Base-by-base conservation (phyloP, 257 asterid genomes). In the Penstemon davidsonii region DNA sequence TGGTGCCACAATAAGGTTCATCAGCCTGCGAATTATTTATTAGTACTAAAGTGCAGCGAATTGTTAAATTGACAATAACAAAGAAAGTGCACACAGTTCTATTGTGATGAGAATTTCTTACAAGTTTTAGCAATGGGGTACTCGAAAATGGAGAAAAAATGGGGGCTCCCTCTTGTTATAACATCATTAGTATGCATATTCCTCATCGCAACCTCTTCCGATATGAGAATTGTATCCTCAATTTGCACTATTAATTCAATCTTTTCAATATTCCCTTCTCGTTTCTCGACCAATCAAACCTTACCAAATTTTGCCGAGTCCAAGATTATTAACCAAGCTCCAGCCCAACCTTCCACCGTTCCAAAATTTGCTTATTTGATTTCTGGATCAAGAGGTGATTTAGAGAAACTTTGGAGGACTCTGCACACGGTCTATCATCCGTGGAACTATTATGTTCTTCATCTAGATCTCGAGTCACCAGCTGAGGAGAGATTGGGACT, bases 331-430 rank as follows among this genome's bases (percentile, higher is more conserved):
- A 72, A 75, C 5, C 76, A 60, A 50, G 68, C 74, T 68, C 89
- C 92, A 18, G 76, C 84, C 0, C 88, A 84, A 47, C 82, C 89
- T 40, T 64, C 91, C 68, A 72, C 87, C 3, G 53, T 83, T 54
- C 98, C 98, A 0, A 89, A 88, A 58, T 92, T 92, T 69, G 98
- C 98, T 64, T 92, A 92, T 71, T 55, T 89, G 74, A 72, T 92
- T 69, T 84, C 98, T 15, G 98, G 96, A 47, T 92, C 98, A 37
- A 87, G 58, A 78, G 96, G 96, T 7, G 99, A 90, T 80, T 59
- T 93, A 0, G 95, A 93, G 5, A 88, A 85, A 76, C 90, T 92
- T 36, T 92, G 96, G 96, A 89, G 97, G 82, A 84, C 96, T 7
- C 86, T 93, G 63, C 89, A 65, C 44, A 76, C 99, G 0, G 4